A percentile compares a stretch with the other conserved stretches of the same genome.
Conservation (phyloP, 805 yeast genomes). For the Kluyveromyces lactis region DNA sequence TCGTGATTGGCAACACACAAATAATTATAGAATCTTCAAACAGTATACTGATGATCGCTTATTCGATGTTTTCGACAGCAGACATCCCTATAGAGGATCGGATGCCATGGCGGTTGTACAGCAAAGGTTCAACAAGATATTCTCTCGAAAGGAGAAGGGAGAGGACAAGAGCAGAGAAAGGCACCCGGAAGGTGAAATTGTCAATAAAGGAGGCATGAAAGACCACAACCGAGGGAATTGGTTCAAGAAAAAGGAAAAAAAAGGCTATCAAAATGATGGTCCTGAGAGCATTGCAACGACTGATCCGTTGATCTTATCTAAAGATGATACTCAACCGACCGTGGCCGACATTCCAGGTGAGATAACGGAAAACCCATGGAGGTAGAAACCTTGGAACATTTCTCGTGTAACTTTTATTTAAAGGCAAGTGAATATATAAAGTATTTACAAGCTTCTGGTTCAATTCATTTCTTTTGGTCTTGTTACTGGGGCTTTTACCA, state of each 20-base stretch:
- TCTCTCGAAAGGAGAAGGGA: constrained; percentile 12
- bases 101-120: constrained; percentile 24
- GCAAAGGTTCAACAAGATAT: constrained; percentile 15
- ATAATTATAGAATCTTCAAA: constrained; percentile 48
- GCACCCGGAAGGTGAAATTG: background rate
- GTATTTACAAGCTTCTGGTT: background rate
- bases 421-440: too few species aligned
- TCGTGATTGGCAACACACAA: constrained; percentile 45
- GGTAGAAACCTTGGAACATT: background rate
- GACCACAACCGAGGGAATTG: constrained; percentile 18
- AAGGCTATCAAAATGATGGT: constrained; percentile 5
- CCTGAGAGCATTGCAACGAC: constrained; percentile 3
- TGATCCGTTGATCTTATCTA: background rate
- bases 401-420: background rate
- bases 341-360: constrained; percentile 7
- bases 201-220: background rate
- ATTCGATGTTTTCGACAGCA: constrained; percentile 52
- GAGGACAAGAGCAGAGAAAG: constrained; percentile 10
- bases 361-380: background rate
- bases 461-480: too few species aligned
- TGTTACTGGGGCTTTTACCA: too few species aligned
- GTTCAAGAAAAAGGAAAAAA: constrained; percentile 17
- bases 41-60: constrained; percentile 57
- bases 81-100: constrained; percentile 26
- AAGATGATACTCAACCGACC: background rate